These are phyloP conservation scores for Prinsepia uniflora DNA, from an alignment of 306 rosid species.

Conservation along the genomic window DNA sequence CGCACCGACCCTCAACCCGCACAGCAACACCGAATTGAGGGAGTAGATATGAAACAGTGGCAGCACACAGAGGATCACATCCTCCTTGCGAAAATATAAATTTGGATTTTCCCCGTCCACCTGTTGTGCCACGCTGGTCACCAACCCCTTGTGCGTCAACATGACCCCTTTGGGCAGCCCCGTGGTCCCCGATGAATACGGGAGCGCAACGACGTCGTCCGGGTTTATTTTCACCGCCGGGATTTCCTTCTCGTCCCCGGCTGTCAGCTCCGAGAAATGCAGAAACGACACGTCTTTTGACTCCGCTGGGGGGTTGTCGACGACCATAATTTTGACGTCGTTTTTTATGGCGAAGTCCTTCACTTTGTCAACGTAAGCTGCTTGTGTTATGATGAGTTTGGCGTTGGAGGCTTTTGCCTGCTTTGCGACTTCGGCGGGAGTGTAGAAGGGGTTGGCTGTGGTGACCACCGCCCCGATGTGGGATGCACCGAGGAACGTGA, in stretches of 20 bases:
- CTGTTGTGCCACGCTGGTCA: constrained; percentile 62
- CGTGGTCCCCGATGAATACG: constrained; percentile 74
- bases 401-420: constrained; percentile 45
- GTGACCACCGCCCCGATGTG: constrained; percentile 54
- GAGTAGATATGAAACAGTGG: constrained; percentile 84
- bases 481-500: constrained; percentile 66
- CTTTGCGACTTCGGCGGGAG: constrained; percentile 51
- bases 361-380: constrained; percentile 41
- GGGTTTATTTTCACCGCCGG: constrained; percentile 54
- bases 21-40: constrained; percentile 55
- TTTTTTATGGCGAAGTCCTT: constrained; percentile 30
- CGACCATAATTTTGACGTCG: constrained; percentile 28
- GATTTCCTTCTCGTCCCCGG: constrained; percentile 39
- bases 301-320: constrained; percentile 19
- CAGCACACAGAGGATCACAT: constrained; percentile 67
- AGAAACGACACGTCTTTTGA: not conserved
- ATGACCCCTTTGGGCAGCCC: constrained; percentile 76
- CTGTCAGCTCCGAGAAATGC: constrained; percentile 32
- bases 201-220: constrained; percentile 71
- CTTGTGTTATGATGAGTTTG: constrained; percentile 47
- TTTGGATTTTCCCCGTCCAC: constrained; percentile 80
- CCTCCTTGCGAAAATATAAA: constrained; percentile 43
- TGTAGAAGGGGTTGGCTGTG: constrained; percentile 59
- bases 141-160: constrained; percentile 63
- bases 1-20: constrained; percentile 71